Evolutionary conservation across 768 basidiomycete genomes (phyloP), one percentile per base, ranked within the genome.

Genomic region (Leccinellum luteum): DNA sequence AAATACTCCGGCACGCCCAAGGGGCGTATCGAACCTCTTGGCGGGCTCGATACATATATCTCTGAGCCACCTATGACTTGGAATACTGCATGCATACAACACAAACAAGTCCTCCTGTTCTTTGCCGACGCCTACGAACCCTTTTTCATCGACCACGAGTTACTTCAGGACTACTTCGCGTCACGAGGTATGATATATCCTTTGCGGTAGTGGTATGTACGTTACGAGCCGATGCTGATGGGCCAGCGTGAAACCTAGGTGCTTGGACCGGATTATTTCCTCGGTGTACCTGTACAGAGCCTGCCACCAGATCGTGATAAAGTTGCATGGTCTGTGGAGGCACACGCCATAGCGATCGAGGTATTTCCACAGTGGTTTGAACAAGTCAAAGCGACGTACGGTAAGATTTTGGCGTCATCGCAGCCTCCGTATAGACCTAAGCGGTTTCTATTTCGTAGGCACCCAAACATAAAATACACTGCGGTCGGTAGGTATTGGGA

Each of bases 151-250:
- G 85, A 86, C 56, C 80, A 81, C 48, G 71, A 81, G 67, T 69
- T 86, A 2, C 61, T 86, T 6, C 83, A 85, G 62, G 85, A 87
- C 62, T 85, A 79, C 59, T 85, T 82, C 57, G 85, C 86, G 8
- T 74, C 79, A 1, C 72, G 75, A 23, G 86, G 85, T 85, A 30
- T 48, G 47, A 10, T n/a, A n/a, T 21, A 25, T 12, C n/a, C n/a
- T n/a, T n/a, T n/a, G n/a, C 12, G 10, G 6, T 44, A 5, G 28
- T 21, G 28, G 2, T 25, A 28, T 38, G 3, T 8, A n/a, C 31
- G 6, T 51, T 7, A 15, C 21, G 23, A 10, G 15, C 13, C 45
- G 10, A 17, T 30, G 6, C 30, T 56, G 32, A 64, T 30, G n/a
- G n/a, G 14, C 10, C 21, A 25, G 21, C 19, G 6, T 23, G 14